Base-by-base conservation (phyloP, 306 rosid species). In the Begonia peltatifolia region DNA sequence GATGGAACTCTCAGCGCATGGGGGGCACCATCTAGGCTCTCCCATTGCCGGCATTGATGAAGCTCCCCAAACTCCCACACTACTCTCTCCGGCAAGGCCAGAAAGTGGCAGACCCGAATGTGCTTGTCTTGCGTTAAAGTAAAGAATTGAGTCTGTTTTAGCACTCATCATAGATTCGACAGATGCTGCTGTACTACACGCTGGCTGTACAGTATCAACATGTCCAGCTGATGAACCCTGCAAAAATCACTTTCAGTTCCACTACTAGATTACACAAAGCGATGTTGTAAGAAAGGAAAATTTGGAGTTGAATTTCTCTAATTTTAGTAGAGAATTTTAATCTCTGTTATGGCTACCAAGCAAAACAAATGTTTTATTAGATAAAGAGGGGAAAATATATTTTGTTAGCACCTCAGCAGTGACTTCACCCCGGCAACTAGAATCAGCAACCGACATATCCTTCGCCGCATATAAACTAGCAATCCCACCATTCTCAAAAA, bases 21-120 rank as follows among this genome's bases (percentile, higher is more conserved):
- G 88, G 75, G 84, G 61, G 71, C 78, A 79, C 99, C 93, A 87
- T 11, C 94, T 94, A 64, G 89, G 94, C 70, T 92, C 99, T 53
- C 93, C 99, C 79, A 71, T 70, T 66, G 75, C 82, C 64, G 71
- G 74, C 84, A 79, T 77, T 52, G 94, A 71, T 55, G 99, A 81
- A 58, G 84, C 94, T 54, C 81, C 88, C 60, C 96, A 92, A 64
- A 83, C 93, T 48, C 70, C 86, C 59, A 69, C 76, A 64, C 75
- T 70, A 56, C 79, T 73, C 61, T 80, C 92, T 56, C 85, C 87
- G 0, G 73, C 66, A 54, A 64, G 12, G 9, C 92, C 84, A 48
- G 99, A 92, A 77, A 92, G 81, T 5, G 99, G 81, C 63, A 92
- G 66, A 71, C 69, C 83, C 35, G 96, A 73, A 18, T 72, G 90